Evolutionary conservation across 331 rosid species (phyloP), one percentile per base, ranked within the genome.

Genomic region (Dryas integrifolia): DNA sequence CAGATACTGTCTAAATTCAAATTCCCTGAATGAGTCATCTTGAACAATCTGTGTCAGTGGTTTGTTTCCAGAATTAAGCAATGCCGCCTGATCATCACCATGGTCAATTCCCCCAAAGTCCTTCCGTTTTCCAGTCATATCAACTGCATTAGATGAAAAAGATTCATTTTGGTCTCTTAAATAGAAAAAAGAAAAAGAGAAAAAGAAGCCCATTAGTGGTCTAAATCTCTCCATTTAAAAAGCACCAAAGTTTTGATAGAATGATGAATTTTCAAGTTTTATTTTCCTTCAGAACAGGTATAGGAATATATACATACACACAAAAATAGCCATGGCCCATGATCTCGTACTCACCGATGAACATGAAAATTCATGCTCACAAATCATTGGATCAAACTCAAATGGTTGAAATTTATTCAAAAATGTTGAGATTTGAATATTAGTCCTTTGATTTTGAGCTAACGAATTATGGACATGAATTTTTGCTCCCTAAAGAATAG

Each of bases 1-100:
- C 41, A 95, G 88, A 88, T 95, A 95, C 78, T 95, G 99, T 83
- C 96, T 80, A 85, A 95, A 92, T 76, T 95, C 99, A 81, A 95
- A 95, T 81, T 95, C 99, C 88, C 98, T 81, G 79, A 95, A 92
- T 6, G 97, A 90, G 77, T 92, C 99, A 66, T 95, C 99, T 85
- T 88, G 99, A 79, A 90, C 90, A 64, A 95, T 95, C 79, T 92
- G 96, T 48, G 96, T 79, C 86, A 95, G 83, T 70, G 93, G 76
- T 77, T 92, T 95, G 76, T 81, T 92, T 71, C 91, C 91, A 57
- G 94, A 85, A 77, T 92, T 87, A 58, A 92, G 73, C 86, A 95
- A 77, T 74, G 90, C 79, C 51, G 98, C 99, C 73, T 90, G 98
- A 85, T 92, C 97, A 12, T 95, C 96, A 75, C 99, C 96, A 69